Base-by-base conservation (phyloP, 805 yeast species). In the Yarrowia bubula region DNA sequence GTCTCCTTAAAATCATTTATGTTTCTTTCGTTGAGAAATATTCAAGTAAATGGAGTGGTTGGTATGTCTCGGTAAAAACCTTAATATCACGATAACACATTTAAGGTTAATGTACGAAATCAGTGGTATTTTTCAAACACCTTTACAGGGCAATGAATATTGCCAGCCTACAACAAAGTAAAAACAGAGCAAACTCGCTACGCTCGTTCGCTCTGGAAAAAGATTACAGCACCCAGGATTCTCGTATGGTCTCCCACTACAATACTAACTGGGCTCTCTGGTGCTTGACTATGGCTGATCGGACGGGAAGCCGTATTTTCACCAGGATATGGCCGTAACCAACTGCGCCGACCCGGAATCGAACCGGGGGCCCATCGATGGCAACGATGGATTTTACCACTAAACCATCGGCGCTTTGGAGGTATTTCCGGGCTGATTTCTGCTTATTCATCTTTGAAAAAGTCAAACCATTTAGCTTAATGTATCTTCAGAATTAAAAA, bases 191-290 rank as follows among this genome's bases (percentile, higher is more conserved):
- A 15, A 38, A 13, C 31, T 14, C 18, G 31, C 32, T 43, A 8
- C n/a, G 32, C n/a, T 13, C 15, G 32, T 1, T n/a, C n/a, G n/a
- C n/a, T n/a, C n/a, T n/a, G 14, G 32, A 22, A 46, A 46, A 46
- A 46, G 37, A 46, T 31, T 46, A 46, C 50, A 46, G 50, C 50
- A 46, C 50, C 50, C 50, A 31, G 50, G 50, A 46, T 46, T 47
- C 51, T 32, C 51, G 51, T 47, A 47, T 47, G 51, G 51, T 47
- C 51, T 47, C 51, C 51, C 51, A 47, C 51, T 47, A 47, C 51
- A 47, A 47, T 32, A 47, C 51, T 47, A 47, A 47, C 51, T 47
- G 5, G 51, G 51, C 51, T 47, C 51, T 47, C 51, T 47, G 51
- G 51, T 47, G 28, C 38, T 47, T 47, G 51, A 47, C 51, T 47